phyloP scores from a whole-genome alignment of 495 filamentous ascomycete genomes.

The Penicillium turbatum region DNA sequence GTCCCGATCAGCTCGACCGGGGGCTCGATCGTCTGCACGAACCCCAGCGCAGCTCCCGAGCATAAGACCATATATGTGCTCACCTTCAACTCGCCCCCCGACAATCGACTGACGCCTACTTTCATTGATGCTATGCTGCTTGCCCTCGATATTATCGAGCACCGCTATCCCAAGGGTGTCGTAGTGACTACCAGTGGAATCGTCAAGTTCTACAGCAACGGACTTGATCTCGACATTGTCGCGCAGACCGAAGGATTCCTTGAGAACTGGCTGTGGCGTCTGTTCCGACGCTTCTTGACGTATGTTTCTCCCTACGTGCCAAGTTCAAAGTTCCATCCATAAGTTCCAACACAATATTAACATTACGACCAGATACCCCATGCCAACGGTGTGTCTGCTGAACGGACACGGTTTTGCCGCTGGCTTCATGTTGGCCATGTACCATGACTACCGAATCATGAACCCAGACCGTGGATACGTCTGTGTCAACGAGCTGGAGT shows the following conservation, averaged over 20 bases:
- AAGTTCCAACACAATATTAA: constrained; percentile 5
- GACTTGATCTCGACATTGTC: constrained; percentile 62
- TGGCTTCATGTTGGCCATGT: constrained; percentile 76
- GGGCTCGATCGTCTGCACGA: constrained; percentile 54
- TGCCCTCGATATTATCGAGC: constrained; percentile 69
- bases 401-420: constrained; percentile 82
- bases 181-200: constrained; percentile 70
- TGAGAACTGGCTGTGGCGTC: constrained; percentile 50
- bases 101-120: constrained; percentile 67
- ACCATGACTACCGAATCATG: constrained; percentile 77
- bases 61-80: constrained; percentile 60
- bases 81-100: constrained; percentile 63
- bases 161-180: constrained; percentile 61
- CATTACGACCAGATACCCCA: constrained; percentile 53
- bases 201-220: constrained; percentile 78
- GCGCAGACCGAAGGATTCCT: constrained; percentile 49
- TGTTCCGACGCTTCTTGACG: constrained; percentile 60
- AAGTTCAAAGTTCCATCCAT: background rate
- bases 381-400: constrained; percentile 74
- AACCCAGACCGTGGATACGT: constrained; percentile 63
- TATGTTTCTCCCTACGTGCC: constrained; percentile 20
- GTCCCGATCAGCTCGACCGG: constrained; percentile 43
- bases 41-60: constrained; percentile 38
- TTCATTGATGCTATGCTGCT: constrained; percentile 62
- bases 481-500: constrained; percentile 75